A percentile compares a stretch with the other conserved stretches of the same genome.
Evolutionary conservation across 1,284 basidiomycete genomes (phyloP).

Genomic region (Neonothopanus nambi): DNA sequence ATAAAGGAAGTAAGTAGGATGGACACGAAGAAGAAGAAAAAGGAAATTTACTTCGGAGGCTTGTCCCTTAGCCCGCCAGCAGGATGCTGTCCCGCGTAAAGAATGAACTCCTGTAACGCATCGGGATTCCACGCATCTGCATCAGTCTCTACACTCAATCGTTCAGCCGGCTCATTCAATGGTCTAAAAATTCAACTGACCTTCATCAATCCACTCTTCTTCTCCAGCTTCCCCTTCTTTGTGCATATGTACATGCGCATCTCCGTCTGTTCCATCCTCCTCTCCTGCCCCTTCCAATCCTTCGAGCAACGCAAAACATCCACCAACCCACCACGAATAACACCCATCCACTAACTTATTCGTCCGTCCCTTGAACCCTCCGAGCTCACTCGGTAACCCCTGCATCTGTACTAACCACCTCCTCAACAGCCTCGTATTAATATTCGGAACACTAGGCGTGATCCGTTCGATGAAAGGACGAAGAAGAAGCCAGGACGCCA

Average conservation of each 20-base stretch:
- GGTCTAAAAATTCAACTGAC: slow-evolving; percentile 89
- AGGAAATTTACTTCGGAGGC: slow-evolving; percentile 75
- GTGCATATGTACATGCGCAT: slow-evolving; percentile 22
- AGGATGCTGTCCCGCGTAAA: slow-evolving; percentile 84
- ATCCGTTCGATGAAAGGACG: too few relatives aligned
- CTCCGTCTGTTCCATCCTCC: slow-evolving; percentile 20
- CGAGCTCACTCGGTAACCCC: too few relatives aligned
- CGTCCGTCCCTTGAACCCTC: too few relatives aligned
- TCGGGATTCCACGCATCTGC: slow-evolving; percentile 41
- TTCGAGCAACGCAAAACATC: too few relatives aligned
- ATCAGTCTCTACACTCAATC: too few relatives aligned
- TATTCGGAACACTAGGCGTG: too few relatives aligned
- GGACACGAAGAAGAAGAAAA: slow-evolving; percentile 4
- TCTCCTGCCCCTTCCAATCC: slow-evolving; percentile 53
- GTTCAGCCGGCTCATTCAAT: slow-evolving; percentile 60
- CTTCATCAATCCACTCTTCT: slow-evolving; percentile 87
- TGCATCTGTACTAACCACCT: too few relatives aligned
- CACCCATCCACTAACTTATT: too few relatives aligned
- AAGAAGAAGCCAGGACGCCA: slow-evolving; percentile 84
- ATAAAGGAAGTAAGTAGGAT: too few relatives aligned
- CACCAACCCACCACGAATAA: too few relatives aligned
- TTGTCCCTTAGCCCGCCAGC: slow-evolving; percentile 92
- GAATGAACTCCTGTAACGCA: slow-evolving; percentile 87
- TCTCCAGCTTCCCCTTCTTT: slow-evolving; percentile 34
- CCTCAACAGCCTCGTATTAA: too few relatives aligned